Evolutionary conservation across 768 basidiomycete genomes (phyloP).

Genomic region (Rossbeevera mucosa): DNA sequence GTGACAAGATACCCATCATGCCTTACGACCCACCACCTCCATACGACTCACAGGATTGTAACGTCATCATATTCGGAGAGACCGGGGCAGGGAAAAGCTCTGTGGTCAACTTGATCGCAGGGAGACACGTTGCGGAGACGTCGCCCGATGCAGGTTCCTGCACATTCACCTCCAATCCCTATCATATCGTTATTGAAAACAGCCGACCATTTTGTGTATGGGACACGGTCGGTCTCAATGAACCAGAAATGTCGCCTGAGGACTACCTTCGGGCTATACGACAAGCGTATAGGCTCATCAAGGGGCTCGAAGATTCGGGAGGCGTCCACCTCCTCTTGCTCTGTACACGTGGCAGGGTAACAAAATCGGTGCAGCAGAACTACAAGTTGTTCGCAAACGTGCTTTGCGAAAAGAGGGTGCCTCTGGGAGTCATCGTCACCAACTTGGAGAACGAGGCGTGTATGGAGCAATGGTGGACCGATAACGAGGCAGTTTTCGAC

Average conservation of each 20-base stretch:
- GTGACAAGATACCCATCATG: constrained; percentile 4
- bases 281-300: constrained; percentile 32
- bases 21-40: constrained; percentile 8
- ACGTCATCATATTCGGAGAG: constrained; percentile 28
- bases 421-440: constrained; percentile 37
- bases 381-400: constrained; percentile 37
- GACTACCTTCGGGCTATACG: constrained; percentile 25
- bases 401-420: constrained; percentile 36
- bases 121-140: constrained; percentile 21
- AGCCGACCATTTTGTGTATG: constrained; percentile 22
- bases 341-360: constrained; percentile 38
- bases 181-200: constrained; percentile 18
- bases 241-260: constrained; percentile 15
- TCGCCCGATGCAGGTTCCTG: constrained; percentile 32
- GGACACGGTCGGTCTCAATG: constrained; percentile 33
- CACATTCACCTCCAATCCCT: constrained; percentile 30
- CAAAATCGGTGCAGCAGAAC: constrained; percentile 33
- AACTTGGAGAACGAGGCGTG: constrained; percentile 34
- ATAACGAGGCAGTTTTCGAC: constrained; percentile 31
- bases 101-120: constrained; percentile 38
- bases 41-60: constrained; percentile 15
- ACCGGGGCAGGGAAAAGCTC: constrained; percentile 37
- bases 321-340: constrained; percentile 40
- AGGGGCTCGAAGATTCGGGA: constrained; percentile 25
- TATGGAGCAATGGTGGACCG: constrained; percentile 38